These are phyloP conservation scores for Cercophora sp. DNA, from an alignment of 495 filamentous ascomycete species.

Conservation along the genomic window DNA sequence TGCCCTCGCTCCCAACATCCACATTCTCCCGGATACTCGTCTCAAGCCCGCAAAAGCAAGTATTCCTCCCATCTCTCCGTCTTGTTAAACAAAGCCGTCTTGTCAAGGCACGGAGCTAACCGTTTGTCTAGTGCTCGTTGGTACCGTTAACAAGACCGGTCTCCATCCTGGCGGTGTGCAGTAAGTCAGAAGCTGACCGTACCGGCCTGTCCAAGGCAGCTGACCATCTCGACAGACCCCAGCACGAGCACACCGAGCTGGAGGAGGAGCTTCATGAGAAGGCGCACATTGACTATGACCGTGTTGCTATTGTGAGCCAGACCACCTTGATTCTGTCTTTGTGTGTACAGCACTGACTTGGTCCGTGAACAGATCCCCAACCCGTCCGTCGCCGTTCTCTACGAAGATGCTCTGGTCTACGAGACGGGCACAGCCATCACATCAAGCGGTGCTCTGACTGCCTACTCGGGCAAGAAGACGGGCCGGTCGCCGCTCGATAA, in stretches of 20 bases:
- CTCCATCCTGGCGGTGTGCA: slow-evolving; percentile 87
- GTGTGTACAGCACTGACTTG: too few relatives aligned
- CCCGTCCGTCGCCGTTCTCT: slow-evolving; percentile 83
- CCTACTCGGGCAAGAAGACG: slow-evolving; percentile 97
- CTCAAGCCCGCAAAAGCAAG: slow-evolving; percentile 40
- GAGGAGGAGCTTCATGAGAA: slow-evolving; percentile 96
- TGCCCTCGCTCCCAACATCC: slow-evolving; percentile 42
- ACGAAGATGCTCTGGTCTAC: slow-evolving; percentile 99
- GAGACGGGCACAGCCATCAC: slow-evolving; percentile 97
- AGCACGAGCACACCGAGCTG: slow-evolving; percentile 86
- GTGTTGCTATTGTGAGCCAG: slow-evolving; percentile 96
- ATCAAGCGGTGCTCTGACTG: slow-evolving; percentile 87
- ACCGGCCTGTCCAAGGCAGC: too few relatives aligned
- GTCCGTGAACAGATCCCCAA: too few relatives aligned
- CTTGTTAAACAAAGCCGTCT: slow-evolving; percentile 5
- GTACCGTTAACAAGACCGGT: slow-evolving; percentile 80
- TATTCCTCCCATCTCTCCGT: slow-evolving; percentile 1
- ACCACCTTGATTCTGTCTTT: too few relatives aligned
- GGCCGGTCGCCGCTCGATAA: slow-evolving; percentile 96
- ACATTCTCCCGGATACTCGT: slow-evolving; percentile 27
- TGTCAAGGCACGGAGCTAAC: too few relatives aligned
- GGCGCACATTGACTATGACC: slow-evolving; percentile 98
- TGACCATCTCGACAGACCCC: too few relatives aligned
- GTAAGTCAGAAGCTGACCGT: too few relatives aligned
- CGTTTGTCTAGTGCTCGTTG: slow-evolving; percentile 60